These are phyloP conservation scores for Cyathus striatus DNA, from an alignment of 768 basidiomycete genomes.

Conservation along the genomic window DNA sequence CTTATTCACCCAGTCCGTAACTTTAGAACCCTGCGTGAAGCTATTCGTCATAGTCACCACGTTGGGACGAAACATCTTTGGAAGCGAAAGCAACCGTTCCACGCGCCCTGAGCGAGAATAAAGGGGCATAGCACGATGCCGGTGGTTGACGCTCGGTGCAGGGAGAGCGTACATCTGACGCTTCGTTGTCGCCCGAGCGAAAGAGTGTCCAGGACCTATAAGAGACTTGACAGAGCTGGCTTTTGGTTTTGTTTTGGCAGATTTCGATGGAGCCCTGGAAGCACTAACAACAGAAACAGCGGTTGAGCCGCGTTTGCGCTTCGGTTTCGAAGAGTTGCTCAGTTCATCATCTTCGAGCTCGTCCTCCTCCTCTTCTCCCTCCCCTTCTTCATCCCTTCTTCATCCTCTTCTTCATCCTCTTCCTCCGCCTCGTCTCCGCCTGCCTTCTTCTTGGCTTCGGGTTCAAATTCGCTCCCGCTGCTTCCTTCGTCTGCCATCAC, in stretches of 20 bases:
- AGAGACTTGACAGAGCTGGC: slow-evolving; percentile 13
- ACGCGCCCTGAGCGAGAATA: slow-evolving; percentile 45
- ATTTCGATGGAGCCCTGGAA: slow-evolving; percentile 5
- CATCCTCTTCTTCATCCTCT: slow-evolving; percentile 16
- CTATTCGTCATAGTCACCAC: slow-evolving; percentile 45
- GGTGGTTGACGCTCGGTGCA: slow-evolving; percentile 63
- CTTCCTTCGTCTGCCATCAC: slow-evolving; percentile 27
- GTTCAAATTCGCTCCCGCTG: slow-evolving; percentile 56
- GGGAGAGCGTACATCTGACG: slow-evolving; percentile 57
- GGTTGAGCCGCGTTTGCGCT: neutral
- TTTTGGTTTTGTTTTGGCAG: slow-evolving; percentile 22
- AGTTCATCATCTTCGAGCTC: slow-evolving; percentile 13
- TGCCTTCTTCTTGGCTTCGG: slow-evolving; percentile 25
- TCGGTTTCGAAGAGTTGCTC: slow-evolving; percentile 6
- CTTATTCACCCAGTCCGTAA: slow-evolving; percentile 58
- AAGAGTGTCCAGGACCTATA: slow-evolving; percentile 4
- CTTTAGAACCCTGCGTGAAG: slow-evolving; percentile 41
- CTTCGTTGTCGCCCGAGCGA: slow-evolving; percentile 21
- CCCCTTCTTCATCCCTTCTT: slow-evolving; percentile 16
- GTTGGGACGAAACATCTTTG: slow-evolving; percentile 43
- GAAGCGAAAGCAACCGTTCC: slow-evolving; percentile 52
- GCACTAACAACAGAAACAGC: neutral
- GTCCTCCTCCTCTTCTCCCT: slow-evolving; percentile 12
- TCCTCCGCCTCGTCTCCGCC: slow-evolving; percentile 21
- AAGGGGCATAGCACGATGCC: slow-evolving; percentile 65